Evolutionary conservation across 768 basidiomycete genomes (phyloP).

Genomic region (Kwoniella pini): DNA sequence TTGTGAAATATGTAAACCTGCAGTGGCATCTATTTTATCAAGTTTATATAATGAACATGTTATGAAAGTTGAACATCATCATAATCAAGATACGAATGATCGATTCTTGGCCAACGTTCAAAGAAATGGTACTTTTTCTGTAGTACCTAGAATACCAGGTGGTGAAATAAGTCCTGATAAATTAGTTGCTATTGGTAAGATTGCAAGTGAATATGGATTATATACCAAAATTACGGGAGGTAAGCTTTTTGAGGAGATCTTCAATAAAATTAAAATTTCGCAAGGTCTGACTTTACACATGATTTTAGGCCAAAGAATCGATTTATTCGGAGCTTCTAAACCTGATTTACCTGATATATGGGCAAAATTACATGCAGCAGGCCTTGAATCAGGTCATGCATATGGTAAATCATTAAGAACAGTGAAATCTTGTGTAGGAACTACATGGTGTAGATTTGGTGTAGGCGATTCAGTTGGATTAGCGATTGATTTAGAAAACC

Average conservation of each 20-base stretch:
- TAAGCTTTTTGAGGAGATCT: too few relatives aligned
- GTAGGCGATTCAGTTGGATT: constrained; percentile 74
- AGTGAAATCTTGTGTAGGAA: constrained; percentile 76
- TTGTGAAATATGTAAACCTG: constrained; percentile 74
- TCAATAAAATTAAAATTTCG: too few relatives aligned
- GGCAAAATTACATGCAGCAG: constrained; percentile 65
- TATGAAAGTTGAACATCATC: constrained; percentile 65
- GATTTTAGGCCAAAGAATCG: constrained; percentile 61
- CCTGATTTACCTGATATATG: constrained; percentile 69
- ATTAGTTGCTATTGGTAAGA: constrained; percentile 65
- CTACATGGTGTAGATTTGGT: constrained; percentile 65
- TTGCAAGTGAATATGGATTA: constrained; percentile 67
- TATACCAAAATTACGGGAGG: constrained; percentile 66
- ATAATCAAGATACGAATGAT: constrained; percentile 74
- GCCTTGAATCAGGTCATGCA: constrained; percentile 75
- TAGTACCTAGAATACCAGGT: constrained; percentile 70
- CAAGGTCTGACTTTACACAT: background rate
- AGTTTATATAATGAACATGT: constrained; percentile 67
- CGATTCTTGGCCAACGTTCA: constrained; percentile 71
- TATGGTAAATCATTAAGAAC: constrained; percentile 72
- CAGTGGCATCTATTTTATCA: constrained; percentile 62
- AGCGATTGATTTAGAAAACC: constrained; percentile 69
- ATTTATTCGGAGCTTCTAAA: constrained; percentile 71
- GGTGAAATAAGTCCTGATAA: constrained; percentile 72
- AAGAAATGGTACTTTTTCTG: constrained; percentile 66